Base-by-base conservation (phyloP, 768 basidiomycete genomes). In the Mycena rosella region DNA sequence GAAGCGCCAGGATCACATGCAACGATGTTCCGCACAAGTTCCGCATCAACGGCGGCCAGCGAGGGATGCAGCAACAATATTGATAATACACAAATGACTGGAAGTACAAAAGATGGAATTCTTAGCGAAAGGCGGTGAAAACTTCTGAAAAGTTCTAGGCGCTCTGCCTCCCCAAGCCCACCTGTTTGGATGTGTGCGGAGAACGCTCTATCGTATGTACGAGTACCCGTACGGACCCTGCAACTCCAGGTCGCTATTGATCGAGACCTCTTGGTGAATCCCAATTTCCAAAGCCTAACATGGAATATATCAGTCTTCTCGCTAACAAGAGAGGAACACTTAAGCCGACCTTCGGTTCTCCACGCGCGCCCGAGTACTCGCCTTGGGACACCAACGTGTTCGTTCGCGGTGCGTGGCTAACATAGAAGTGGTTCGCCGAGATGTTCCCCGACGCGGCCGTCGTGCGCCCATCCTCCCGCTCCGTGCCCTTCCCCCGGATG, bases 401-500 rank as follows among this genome's bases (percentile, higher is more conserved):
- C 8, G 44, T 56, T 18, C 52, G 62, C 15, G 47, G 56, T 5
- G 34, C 29, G 27, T 56, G 59, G 48, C 54, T 32, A 11, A 60
- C 24, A 27, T 67, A 67, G 36, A 67, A 67, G 13, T 40, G 58
- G 45, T 61, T 67, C 3, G 30, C 49, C 17, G 53, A 60, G 29
- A 66, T 49, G 27, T 53, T 62, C 2, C 14, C 52, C 15, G 69
- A 63, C 45, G 57, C 32, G 22, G 59, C 62, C 44, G 53, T 53
- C 11, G 51, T 44, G 18, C 69, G 74, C 27, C 68, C 73, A 13
- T 70, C 76, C 55, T 77, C 72, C 22, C 74, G 77, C 36, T 89
- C 87, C 1, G 87, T 86, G 15, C 87, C 87, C 52, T 81, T 82
- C 6, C 87, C 89, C 49, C 85, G 80, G 60, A 84, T 74, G 30